phyloP scores from a whole-genome alignment of 345 rosid genomes.

The Pistacia atlantica region DNA sequence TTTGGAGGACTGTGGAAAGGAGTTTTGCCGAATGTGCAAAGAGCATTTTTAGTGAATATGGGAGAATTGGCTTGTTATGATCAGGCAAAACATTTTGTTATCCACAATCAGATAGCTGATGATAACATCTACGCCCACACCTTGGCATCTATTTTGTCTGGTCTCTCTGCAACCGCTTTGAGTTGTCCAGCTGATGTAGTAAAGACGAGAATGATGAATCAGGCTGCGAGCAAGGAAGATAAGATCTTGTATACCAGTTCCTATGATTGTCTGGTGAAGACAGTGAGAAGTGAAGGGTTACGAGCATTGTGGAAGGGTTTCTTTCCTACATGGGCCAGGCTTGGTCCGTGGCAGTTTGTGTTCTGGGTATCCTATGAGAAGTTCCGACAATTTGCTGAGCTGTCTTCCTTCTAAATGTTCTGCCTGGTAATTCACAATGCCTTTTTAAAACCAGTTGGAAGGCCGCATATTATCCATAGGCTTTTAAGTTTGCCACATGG shows the following conservation, averaged over 20 bases:
- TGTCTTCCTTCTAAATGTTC: conserved; percentile 67
- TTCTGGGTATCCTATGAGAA: conserved; percentile 95
- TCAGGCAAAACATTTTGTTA: conserved; percentile 76
- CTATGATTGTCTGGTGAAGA: conserved; percentile 81
- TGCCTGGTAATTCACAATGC: neutral
- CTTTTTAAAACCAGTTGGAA: neutral
- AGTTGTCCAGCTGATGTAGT: conserved; percentile 93
- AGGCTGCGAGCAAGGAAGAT: conserved; percentile 35
- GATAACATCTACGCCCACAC: conserved; percentile 82
- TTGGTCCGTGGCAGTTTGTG: conserved; percentile 95
- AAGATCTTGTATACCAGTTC: conserved; percentile 52
- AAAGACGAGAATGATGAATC: conserved; percentile 95
- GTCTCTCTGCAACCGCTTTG: conserved; percentile 71
- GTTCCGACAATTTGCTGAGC: conserved; percentile 59
- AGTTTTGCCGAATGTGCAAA: conserved; percentile 77
- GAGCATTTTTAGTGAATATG: conserved; percentile 92
- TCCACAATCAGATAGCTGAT: conserved; percentile 43
- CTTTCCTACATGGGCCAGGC: conserved; percentile 91
- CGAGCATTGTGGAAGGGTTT: conserved; percentile 87
- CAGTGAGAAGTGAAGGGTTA: conserved; percentile 69
- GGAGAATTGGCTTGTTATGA: conserved; percentile 92
- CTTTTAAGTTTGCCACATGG: neutral
- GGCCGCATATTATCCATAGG: neutral
- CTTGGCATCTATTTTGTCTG: conserved; percentile 78
- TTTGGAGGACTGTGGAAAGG: conserved; percentile 80